Evolutionary conservation across 495 filamentous ascomycete species (phyloP).

Genomic region (Podospora comata): DNA sequence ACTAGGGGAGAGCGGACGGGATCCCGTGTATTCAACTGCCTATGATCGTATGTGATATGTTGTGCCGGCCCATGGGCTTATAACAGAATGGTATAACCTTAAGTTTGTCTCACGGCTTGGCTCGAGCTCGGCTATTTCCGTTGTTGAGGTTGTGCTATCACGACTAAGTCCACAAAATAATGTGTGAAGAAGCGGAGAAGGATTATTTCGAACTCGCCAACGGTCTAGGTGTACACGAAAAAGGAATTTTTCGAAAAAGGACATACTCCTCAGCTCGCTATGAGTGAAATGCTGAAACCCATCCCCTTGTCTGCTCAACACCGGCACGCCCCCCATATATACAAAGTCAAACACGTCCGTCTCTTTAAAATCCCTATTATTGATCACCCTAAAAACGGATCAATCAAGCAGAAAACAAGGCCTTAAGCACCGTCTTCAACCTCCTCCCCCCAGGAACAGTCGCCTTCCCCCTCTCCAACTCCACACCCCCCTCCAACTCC

Average conservation of each 20-base stretch:
- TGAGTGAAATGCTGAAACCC: background rate
- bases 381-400: background rate
- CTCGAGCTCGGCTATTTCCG: too few species aligned
- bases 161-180: background rate
- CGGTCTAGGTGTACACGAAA: background rate
- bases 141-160: too few species aligned
- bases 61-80: too few species aligned
- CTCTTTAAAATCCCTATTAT: background rate
- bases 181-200: background rate
- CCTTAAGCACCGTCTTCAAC: constrained; percentile 53
- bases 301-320: too few species aligned
- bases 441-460: constrained; percentile 56
- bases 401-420: constrained; percentile 29
- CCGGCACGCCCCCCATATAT: background rate
- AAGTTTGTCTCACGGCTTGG: too few species aligned
- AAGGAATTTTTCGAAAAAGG: background rate
- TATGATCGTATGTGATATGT: constrained; percentile 4
- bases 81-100: too few species aligned
- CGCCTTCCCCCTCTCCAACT: constrained; percentile 49
- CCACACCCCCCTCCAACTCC: constrained; percentile 29
- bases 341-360: background rate
- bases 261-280: background rate
- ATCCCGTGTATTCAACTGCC: constrained; percentile 31
- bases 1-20: constrained; percentile 53
- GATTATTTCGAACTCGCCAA: background rate